phyloP scores from a whole-genome alignment of 345 rosid genomes.

The Turritis glabra region DNA sequence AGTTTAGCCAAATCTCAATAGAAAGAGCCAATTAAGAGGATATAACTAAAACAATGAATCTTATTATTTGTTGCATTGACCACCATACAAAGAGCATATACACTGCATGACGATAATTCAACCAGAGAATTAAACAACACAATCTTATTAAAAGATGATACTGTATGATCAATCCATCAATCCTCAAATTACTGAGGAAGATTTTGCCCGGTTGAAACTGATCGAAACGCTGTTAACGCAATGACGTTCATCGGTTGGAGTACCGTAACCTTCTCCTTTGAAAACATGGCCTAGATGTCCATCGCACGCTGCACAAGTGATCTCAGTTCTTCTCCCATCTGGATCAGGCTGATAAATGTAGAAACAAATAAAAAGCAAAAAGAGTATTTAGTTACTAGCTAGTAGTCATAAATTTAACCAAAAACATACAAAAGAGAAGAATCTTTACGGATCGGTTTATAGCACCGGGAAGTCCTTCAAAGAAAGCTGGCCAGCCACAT shows the following conservation, averaged over 20 bases:
- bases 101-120: background rate
- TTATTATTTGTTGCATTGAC: background rate
- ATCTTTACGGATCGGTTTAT: conserved; percentile 54
- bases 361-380: background rate
- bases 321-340: conserved; percentile 78
- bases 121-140: background rate
- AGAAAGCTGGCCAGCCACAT: conserved; percentile 95
- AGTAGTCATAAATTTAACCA: too few relatives aligned
- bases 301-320: conserved; percentile 87
- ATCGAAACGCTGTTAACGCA: conserved; percentile 87
- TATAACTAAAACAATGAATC: background rate
- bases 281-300: conserved; percentile 93
- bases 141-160: background rate
- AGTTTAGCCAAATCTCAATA: too few relatives aligned
- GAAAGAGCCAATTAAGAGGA: too few relatives aligned
- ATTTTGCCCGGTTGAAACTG: conserved; percentile 41
- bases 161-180: background rate
- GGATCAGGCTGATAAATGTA: conserved; percentile 57
- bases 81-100: background rate
- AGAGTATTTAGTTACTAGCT: background rate
- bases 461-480: conserved; percentile 80
- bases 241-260: conserved; percentile 87
- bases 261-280: conserved; percentile 76
- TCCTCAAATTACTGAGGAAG: background rate
- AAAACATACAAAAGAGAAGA: background rate